phyloP scores from a whole-genome alignment of 352 stramenopile species.

The Vaucheria bursata region DNA sequence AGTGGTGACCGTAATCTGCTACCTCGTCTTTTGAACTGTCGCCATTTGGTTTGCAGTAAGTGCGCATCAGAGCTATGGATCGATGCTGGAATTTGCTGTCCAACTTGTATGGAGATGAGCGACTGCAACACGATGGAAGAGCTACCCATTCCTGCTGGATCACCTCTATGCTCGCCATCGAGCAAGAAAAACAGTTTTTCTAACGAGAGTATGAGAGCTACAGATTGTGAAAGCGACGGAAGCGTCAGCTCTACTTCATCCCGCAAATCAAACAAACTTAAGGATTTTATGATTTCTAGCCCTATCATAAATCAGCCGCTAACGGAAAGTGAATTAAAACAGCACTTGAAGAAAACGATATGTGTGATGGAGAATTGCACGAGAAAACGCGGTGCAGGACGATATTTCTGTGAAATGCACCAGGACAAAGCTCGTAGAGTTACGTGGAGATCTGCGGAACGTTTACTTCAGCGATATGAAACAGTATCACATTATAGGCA shows the following conservation, averaged over 20 bases:
- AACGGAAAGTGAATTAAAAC: background rate
- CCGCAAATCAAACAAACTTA: background rate
- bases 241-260: background rate
- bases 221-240: background rate
- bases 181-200: background rate
- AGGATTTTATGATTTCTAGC: background rate
- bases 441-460: conserved; percentile 13
- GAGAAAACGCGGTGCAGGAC: conserved; percentile 13
- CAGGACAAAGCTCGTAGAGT: conserved; percentile 35
- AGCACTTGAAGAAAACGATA: background rate
- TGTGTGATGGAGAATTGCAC: conserved; percentile 28
- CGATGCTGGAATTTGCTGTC: background rate
- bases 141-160: background rate
- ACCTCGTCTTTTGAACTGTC: conserved; percentile 26
- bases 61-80: background rate
- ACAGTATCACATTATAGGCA: background rate
- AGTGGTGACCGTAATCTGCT: conserved; percentile 42
- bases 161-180: background rate
- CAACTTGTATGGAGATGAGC: background rate
- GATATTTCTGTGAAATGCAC: conserved; percentile 35
- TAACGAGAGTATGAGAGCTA: background rate
- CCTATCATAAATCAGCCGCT: background rate
- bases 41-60: conserved; percentile 37
- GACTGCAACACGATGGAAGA: background rate
- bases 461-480: background rate